Evolutionary conservation across 2,329 filamentous ascomycete genomes (phyloP).

Genomic region (Colletotrichum acutatum): DNA sequence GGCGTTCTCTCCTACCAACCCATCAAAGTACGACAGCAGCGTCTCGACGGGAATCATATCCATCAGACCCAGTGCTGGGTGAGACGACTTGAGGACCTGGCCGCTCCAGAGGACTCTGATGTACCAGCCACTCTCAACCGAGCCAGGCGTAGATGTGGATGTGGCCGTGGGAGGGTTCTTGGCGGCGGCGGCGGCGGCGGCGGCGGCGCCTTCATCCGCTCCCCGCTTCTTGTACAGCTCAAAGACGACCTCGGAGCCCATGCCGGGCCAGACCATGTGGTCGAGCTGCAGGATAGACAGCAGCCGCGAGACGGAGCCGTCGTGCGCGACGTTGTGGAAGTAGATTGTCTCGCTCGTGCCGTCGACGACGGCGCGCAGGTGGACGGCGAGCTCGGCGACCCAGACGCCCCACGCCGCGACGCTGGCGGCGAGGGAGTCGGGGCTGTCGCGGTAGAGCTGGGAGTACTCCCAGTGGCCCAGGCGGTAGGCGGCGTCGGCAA

Average conservation of each 20-base stretch:
- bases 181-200: not conserved
- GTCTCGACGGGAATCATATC: conserved; percentile 77
- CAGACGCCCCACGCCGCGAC: conserved; percentile 76
- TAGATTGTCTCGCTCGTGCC: conserved; percentile 60
- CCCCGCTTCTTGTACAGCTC: conserved; percentile 66
- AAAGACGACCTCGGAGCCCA: conserved; percentile 83
- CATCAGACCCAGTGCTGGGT: conserved; percentile 73
- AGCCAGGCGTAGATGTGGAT: conserved; percentile 7
- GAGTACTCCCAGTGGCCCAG: conserved; percentile 85
- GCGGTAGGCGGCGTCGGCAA: conserved; percentile 78
- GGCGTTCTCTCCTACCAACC: conserved; percentile 68
- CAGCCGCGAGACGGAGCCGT: conserved; percentile 76
- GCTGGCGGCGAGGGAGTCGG: conserved; percentile 70
- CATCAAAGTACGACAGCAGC: conserved; percentile 77
- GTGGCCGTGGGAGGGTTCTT: conserved; percentile 19
- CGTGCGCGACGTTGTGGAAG: conserved; percentile 83
- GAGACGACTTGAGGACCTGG: conserved; percentile 72
- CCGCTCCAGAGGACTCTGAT: conserved; percentile 80
- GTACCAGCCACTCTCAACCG: conserved; percentile 52
- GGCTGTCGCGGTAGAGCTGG: conserved; percentile 77
- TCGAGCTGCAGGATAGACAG: conserved; percentile 78
- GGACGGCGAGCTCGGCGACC: conserved; percentile 75
- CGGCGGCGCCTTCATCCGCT: not conserved
- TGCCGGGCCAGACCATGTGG: conserved; percentile 85
- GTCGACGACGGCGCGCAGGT: conserved; percentile 66